Evolutionary conservation across 768 basidiomycete genomes (phyloP).

Genomic region (Lactarius tabidus): DNA sequence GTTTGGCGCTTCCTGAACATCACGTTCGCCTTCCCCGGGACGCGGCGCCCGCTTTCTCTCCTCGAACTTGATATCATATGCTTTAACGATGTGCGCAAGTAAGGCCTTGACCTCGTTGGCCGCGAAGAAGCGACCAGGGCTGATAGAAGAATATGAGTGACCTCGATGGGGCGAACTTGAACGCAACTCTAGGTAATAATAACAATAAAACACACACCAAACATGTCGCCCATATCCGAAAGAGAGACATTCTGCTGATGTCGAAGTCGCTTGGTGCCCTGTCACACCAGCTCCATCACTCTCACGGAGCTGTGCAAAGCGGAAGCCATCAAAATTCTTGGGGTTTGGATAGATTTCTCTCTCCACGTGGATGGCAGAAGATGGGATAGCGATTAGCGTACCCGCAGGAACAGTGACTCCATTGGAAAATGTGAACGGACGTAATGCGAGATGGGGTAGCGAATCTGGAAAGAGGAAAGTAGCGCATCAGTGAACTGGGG

Average conservation of each 20-base stretch:
- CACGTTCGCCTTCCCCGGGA: slow-evolving; percentile 21
- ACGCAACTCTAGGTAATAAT: too few relatives aligned
- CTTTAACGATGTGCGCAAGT: slow-evolving; percentile 28
- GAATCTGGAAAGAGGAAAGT: slow-evolving; percentile 16
- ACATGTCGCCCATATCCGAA: slow-evolving; percentile 30
- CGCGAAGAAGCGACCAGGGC: slow-evolving; percentile 25
- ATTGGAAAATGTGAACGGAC: slow-evolving; percentile 34
- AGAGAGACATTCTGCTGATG: slow-evolving; percentile 34
- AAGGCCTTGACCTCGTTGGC: slow-evolving; percentile 28
- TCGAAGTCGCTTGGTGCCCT: slow-evolving; percentile 30
- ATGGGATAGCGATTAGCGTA: slow-evolving; percentile 34
- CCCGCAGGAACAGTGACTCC: slow-evolving; percentile 40
- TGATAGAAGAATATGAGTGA: not conserved
- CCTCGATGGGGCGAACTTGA: not conserved
- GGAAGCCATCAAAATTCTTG: slow-evolving; percentile 38
- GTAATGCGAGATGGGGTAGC: slow-evolving; percentile 26
- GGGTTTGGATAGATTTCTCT: slow-evolving; percentile 43
- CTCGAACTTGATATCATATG: slow-evolving; percentile 30
- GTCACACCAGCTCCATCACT: slow-evolving; percentile 20
- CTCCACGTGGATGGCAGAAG: slow-evolving; percentile 38
- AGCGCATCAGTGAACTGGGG: not conserved
- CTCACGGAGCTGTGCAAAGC: slow-evolving; percentile 35
- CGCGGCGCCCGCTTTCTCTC: slow-evolving; percentile 7
- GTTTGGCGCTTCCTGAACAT: slow-evolving; percentile 27
- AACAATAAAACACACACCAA: slow-evolving; percentile 26